Base-by-base conservation (phyloP, 768 basidiomycete species). In the Cubamyces sp. region DNA sequence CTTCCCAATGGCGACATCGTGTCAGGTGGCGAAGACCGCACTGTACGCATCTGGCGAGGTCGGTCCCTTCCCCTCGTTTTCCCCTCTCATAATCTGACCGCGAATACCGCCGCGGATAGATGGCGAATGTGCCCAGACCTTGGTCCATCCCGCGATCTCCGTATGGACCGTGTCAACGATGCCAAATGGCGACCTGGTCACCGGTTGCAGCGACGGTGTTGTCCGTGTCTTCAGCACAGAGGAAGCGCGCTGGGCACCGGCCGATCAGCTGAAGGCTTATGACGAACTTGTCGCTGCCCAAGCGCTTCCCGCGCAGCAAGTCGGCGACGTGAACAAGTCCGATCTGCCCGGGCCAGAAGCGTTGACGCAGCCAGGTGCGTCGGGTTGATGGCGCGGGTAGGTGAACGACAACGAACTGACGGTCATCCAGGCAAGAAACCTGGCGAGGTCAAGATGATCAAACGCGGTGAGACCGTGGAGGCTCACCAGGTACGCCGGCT, bases 131-230 rank as follows among this genome's bases (percentile, higher is more conserved):
- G 75, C 83, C 6, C 96, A 99, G 74, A 91, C 90, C 11, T 86
- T 99, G 62, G 84, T 92, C 11, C 94, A 97, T 70, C 95, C 97
- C 7, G 94, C 94, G 8, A 92, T 96, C 58, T 98, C 96, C n/a
- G 92, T 99, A 2, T 99, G 97, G 97, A 78, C 91, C 3, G 92
- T 96, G 16, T 87, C 92, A 0, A 82, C 87, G 6, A 87, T 94
- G 81, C 88, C 92, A 0, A 94, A 94, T 64, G 88, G 91, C 37
- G 96, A 98, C 73, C 91, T 99, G 66, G 90, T 93, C 48, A 94
- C 90, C 53, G 96, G 96, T 5, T 83, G 88, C 54, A 96, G 96
- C 64, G 97, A 99, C 72, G 88, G 90, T 39, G 75, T 87, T 28
- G 85, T 98, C 21, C 86, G 97, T 52, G 82, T 98, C 16, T 99